A percentile compares a stretch with the other conserved stretches of the same genome.
These are phyloP conservation scores for Dimocarpus longan DNA, from an alignment of 345 rosid species.

Conservation along the genomic window DNA sequence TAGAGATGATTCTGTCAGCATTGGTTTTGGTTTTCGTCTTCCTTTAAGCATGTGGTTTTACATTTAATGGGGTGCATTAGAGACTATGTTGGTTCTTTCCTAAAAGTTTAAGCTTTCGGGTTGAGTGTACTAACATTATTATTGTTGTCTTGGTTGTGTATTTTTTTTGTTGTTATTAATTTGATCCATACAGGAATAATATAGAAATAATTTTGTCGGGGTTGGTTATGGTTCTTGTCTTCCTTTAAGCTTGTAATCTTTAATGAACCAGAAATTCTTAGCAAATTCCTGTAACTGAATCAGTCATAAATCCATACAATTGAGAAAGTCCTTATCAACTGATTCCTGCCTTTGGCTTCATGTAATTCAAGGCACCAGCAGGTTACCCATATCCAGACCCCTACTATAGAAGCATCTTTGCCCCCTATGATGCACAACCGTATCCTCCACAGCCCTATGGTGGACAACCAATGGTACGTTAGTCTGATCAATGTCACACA, in stretches of 20 bases:
- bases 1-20: neutral
- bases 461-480: conserved; percentile 72
- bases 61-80: too few species aligned
- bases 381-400: conserved; percentile 94
- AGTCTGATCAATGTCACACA: conserved; percentile 4
- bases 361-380: conserved; percentile 62
- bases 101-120: too few species aligned
- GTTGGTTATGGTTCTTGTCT: neutral
- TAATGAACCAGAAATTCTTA: neutral
- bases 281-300: conserved; percentile 13
- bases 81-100: too few species aligned
- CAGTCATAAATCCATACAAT: conserved; percentile 5
- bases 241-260: neutral
- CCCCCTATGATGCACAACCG: conserved; percentile 70
- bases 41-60: neutral
- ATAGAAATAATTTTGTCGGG: neutral
- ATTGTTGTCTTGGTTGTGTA: neutral
- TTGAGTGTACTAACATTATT: neutral
- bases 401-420: conserved; percentile 89
- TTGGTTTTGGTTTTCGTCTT: neutral
- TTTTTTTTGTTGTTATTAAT: neutral
- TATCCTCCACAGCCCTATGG: conserved; percentile 80
- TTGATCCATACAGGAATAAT: neutral
- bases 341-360: conserved; percentile 27
- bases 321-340: conserved; percentile 19